Base-by-base conservation (phyloP, 78 protist genomes). In the Acrasis kona region DNA sequence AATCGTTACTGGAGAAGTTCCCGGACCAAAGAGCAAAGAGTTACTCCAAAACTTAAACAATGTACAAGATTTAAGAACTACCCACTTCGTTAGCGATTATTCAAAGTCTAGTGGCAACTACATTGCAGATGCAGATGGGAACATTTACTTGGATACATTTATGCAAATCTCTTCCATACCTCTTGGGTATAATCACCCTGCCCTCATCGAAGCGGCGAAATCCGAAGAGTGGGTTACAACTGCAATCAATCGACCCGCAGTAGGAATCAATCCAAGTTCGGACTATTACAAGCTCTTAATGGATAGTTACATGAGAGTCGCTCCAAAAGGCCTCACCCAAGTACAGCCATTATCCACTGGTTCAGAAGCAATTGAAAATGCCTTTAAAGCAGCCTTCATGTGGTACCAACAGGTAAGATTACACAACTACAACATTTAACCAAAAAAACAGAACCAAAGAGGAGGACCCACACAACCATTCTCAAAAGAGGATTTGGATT, bases 61-160 rank as follows among this genome's bases (percentile, higher is more conserved):
- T n/a, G 34, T n/a, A 19, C 61, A 50, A 50, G 61, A 50, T 19
- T 19, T n/a, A 19, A 50, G 61, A 50, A 19, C 34, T 50, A n/a
- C 19, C 19, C 34, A 19, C 19, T 50, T 50, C 19, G 61, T 50
- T 50, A 19, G 34, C 61, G 61, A 50, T 50, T 50, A 50, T 50
- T 19, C 61, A 50, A 50, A 50, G 61, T n/a, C 34, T 50, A 73
- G 81, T 36, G 90, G 91, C 38, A 87, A 87, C 57, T 87, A 87
- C 72, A 61, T 87, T 38, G 81, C 80, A 12, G 91, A 87, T 70
- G 86, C 81, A 2, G 91, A 87, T 72, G 91, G 91, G 39, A 87
- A 87, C 72, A 68, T 85, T 34, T 61, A 83, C 39, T 72, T 87
- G 12, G 91, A 87, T 74, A 50, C 83, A 29, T 84, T 77, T 73